Base-by-base conservation (phyloP, 371 early-diverging fungal genomes). In the Dichotomocladium elegans region DNA sequence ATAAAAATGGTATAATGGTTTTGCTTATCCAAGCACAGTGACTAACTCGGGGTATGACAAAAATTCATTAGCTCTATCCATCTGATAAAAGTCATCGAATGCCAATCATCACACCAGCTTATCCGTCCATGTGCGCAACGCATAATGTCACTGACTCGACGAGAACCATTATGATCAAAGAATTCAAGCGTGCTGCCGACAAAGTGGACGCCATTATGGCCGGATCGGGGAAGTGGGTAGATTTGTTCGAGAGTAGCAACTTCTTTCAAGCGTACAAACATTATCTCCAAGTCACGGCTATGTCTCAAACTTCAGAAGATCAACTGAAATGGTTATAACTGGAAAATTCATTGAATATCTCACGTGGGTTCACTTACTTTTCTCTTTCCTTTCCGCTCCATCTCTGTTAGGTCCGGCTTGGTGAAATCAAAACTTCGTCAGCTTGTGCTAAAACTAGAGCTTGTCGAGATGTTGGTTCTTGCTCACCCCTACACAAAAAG, bases 31-130 rank as follows among this genome's bases (percentile, higher is more conserved):
- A n/a, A n/a, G n/a, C n/a, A n/a, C n/a, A n/a, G n/a, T n/a, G n/a
- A n/a, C n/a, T n/a, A n/a, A n/a, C n/a, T n/a, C n/a, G n/a, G n/a
- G n/a, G n/a, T n/a, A 47, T 3, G 4, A 15, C 10, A 47, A 47
- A 45, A 11, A 8, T 21, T 15, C 11, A 17, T 9, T 66, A 86
- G 77, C 56, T 93, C 1, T 92, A 98, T 75, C 87, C 90, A 0
- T 73, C 85, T 7, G 99, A 99, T 64, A 80, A 78, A 52, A 84
- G 79, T 14, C 99, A 99, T 68, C 83, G 88, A 27, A 99, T 99
- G 99, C 99, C 99, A 1, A 92, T 99, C 46, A 99, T 99, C 57
- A 99, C 99, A 11, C 99, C 99, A 6, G 99, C 98, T 0, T 99
- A 99, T 66, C 99, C 99, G 15, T 94, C 96, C 19, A 99, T 99